These are phyloP conservation scores for Scortechinia acanthostroma DNA, from an alignment of 2,329 filamentous ascomycete species.

Conservation along the genomic window DNA sequence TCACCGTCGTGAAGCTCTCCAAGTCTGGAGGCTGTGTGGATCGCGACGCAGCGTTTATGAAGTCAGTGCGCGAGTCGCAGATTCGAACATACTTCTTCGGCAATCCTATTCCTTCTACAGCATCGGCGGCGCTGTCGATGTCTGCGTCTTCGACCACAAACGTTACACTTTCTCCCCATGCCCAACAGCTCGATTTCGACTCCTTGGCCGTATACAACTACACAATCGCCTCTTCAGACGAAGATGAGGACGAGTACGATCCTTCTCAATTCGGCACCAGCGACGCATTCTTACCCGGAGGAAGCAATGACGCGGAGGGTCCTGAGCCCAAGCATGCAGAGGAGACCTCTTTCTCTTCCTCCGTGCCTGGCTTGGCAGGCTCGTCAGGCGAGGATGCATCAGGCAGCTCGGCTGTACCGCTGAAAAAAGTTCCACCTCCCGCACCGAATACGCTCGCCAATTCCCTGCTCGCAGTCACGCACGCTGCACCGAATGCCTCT, in stretches of 20 bases:
- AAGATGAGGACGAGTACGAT: slow-evolving; percentile 9
- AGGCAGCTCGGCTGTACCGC: background rate
- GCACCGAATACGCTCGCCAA: slow-evolving; percentile 35
- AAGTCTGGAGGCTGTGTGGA: slow-evolving; percentile 69
- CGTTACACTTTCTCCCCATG: slow-evolving; percentile 53
- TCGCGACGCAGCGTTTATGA: slow-evolving; percentile 56
- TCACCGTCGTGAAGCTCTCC: slow-evolving; percentile 58
- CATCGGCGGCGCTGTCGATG: background rate
- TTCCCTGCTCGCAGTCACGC: slow-evolving; percentile 57
- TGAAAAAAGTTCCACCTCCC: slow-evolving; percentile 34
- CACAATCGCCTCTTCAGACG: slow-evolving; percentile 32
- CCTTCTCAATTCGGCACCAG: slow-evolving; percentile 3
- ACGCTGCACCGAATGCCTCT: slow-evolving; percentile 43
- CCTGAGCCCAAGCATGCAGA: background rate
- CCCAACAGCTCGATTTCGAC: slow-evolving; percentile 53
- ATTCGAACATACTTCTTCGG: slow-evolving; percentile 70
- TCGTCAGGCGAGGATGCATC: background rate
- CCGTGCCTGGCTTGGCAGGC: background rate
- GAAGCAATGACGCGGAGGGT: background rate
- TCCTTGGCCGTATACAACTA: slow-evolving; percentile 46
- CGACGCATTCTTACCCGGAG: background rate
- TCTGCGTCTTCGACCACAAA: background rate
- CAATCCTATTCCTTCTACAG: slow-evolving; percentile 33
- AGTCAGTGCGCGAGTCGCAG: slow-evolving; percentile 48
- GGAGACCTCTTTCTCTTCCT: background rate